Percentiles rank a stretch among this genome's conserved stretches.
phyloP scores from a whole-genome alignment of 768 basidiomycete species.

The Hygrocybe punicea region DNA sequence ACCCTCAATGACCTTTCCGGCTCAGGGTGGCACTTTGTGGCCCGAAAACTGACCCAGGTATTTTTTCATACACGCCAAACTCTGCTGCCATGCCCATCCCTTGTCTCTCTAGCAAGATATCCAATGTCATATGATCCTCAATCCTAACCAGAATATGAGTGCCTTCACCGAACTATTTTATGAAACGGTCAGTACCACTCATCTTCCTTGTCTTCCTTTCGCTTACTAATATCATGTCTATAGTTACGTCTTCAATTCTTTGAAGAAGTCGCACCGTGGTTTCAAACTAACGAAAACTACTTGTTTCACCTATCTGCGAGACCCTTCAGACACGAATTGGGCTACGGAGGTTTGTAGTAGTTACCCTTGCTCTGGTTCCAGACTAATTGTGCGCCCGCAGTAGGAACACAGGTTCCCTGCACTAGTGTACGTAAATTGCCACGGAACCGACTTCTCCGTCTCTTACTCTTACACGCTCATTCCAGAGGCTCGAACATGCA shows the following conservation, averaged over 20 bases:
- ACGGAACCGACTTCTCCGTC: not conserved
- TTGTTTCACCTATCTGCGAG: constrained; percentile 47
- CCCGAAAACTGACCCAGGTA: constrained; percentile 47
- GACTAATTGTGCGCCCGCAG: not conserved
- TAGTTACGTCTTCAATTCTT: constrained; percentile 42
- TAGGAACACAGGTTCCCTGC: constrained; percentile 10
- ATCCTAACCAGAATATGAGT: constrained; percentile 44
- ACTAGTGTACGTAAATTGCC: constrained; percentile 34
- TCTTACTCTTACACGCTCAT: constrained; percentile 1
- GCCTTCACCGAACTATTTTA: constrained; percentile 47
- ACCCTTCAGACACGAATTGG: constrained; percentile 19
- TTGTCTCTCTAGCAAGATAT: constrained; percentile 44
- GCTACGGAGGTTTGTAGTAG: constrained; percentile 27
- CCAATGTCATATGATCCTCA: constrained; percentile 56
- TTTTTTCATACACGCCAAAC: constrained; percentile 15
- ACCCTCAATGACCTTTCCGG: constrained; percentile 24
- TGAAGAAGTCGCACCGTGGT: constrained; percentile 42
- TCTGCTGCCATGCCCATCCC: not conserved
- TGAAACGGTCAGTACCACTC: constrained; percentile 34
- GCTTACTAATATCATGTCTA: constrained; percentile 2
- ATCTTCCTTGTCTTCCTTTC: not conserved
- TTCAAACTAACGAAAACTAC: constrained; percentile 36
- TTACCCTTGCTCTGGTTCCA: constrained; percentile 3
- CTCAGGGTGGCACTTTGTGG: constrained; percentile 42
- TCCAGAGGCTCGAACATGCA: constrained; percentile 4